A percentile compares a stretch with the other conserved stretches of the same genome.
These are phyloP conservation scores for Coniochaeta pulveracea DNA, from an alignment of 2,329 filamentous ascomycete species.

Conservation along the genomic window DNA sequence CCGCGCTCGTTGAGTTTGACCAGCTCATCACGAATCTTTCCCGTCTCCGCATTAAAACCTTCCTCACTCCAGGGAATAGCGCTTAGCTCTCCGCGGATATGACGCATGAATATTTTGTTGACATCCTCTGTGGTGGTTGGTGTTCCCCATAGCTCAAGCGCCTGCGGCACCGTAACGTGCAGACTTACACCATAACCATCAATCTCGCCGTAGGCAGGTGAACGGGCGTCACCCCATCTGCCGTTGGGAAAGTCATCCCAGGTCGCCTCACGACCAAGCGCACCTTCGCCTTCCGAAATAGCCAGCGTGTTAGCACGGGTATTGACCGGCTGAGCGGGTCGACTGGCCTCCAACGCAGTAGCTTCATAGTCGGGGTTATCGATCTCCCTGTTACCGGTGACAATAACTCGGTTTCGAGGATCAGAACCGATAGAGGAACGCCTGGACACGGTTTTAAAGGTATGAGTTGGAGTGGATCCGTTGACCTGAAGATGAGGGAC, in stretches of 20 bases:
- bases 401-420: slow-evolving; percentile 78
- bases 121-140: slow-evolving; percentile 64
- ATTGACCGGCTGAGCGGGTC: slow-evolving; percentile 65
- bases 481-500: slow-evolving; percentile 41
- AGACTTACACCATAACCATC: slow-evolving; percentile 97
- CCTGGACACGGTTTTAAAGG: slow-evolving; percentile 32
- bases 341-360: slow-evolving; percentile 62
- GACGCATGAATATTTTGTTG: slow-evolving; percentile 65
- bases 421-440: slow-evolving; percentile 75
- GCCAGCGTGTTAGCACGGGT: slow-evolving; percentile 75
- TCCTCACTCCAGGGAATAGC: slow-evolving; percentile 94
- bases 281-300: slow-evolving; percentile 87
- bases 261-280: slow-evolving; percentile 83
- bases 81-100: slow-evolving; percentile 67
- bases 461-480: slow-evolving; percentile 23
- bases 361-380: slow-evolving; percentile 58
- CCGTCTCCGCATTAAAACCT: slow-evolving; percentile 72
- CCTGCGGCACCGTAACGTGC: slow-evolving; percentile 78
- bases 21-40: slow-evolving; percentile 66
- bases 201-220: slow-evolving; percentile 89
- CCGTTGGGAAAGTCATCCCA: slow-evolving; percentile 99
- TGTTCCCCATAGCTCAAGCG: slow-evolving; percentile 74
- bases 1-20: slow-evolving; percentile 66
- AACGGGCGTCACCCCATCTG: slow-evolving; percentile 85
- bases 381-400: slow-evolving; percentile 46